Conservation (phyloP, 192 early-diverging fungal genomes). For the Coemansia biformis region DNA sequence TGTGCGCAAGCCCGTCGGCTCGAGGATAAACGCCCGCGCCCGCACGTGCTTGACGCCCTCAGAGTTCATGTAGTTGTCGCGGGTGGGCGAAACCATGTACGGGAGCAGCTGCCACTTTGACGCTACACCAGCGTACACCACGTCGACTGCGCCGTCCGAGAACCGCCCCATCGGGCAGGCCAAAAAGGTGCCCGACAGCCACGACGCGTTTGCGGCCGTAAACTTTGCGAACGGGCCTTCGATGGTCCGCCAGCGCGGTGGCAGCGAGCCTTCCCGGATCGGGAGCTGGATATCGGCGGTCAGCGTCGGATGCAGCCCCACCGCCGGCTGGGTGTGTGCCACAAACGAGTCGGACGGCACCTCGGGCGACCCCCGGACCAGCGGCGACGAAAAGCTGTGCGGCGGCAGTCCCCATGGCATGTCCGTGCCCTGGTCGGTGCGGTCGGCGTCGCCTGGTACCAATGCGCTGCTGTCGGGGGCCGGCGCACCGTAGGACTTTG, state of each 20-base stretch:
- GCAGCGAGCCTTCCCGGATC: slow-evolving; percentile 24
- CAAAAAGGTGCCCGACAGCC: slow-evolving; percentile 53
- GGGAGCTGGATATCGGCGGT: slow-evolving; percentile 44
- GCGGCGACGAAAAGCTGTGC: no score
- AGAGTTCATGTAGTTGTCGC: slow-evolving; percentile 46
- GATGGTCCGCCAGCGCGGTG: slow-evolving; percentile 51
- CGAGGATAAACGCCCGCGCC: slow-evolving; percentile 57
- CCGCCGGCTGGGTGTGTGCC: slow-evolving; percentile 35
- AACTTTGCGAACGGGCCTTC: slow-evolving; percentile 53
- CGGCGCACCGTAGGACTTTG: no score
- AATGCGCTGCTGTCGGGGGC: no score
- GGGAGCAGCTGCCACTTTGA: slow-evolving; percentile 39
- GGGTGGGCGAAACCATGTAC: slow-evolving; percentile 42
- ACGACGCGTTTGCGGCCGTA: slow-evolving; percentile 58
- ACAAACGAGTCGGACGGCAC: no score
- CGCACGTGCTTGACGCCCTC: slow-evolving; percentile 39
- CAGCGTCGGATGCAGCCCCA: slow-evolving; percentile 39
- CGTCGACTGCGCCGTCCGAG: slow-evolving; percentile 50
- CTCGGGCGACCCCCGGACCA: no score
- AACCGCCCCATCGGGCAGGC: slow-evolving; percentile 51
- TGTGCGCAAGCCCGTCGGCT: slow-evolving; percentile 52
- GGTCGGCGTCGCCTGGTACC: no score
- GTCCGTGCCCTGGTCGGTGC: slow-evolving; percentile 34
- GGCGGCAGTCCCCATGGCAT: no score
- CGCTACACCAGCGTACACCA: slow-evolving; percentile 50